Evolutionary conservation across 2,329 filamentous ascomycete species (phyloP), one percentile per base, ranked within the genome.

Genomic region (Trichoderma asperellum): DNA sequence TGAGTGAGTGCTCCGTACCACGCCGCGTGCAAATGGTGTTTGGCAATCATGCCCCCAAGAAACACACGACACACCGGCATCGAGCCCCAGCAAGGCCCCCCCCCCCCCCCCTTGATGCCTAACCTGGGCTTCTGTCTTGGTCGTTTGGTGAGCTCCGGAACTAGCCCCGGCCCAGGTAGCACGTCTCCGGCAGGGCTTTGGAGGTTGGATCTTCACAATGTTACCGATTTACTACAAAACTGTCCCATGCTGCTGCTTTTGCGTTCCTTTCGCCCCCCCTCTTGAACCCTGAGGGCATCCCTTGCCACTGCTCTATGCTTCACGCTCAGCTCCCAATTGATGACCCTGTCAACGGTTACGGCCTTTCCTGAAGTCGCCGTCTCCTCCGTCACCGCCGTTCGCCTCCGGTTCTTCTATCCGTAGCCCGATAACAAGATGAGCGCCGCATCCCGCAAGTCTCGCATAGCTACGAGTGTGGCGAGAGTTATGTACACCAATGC

Each of bases 401-500:
- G 34, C 60, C 40, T 34, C 53, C 60, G 58, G 60, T 47, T 43
- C 32, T 32, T 59, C 32, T 29, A 18, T 27, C 49, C 43, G 49
- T 59, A 57, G 32, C 55, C 62, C 55, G 35, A 47, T 35, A 66
- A 11, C 63, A 66, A 49, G 43, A 83, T 81, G 77, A 83, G 78
- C 73, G 82, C 82, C 61, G 80, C 81, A 16, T 83, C 82, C 55
- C 82, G 81, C 75, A 84, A 79, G 77, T 79, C 82, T 72, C 83
- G 82, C 71, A 81, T 84, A 73, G 76, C 81, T 53, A 78, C 80
- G 47, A 84, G 83, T 77, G 77, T 81, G 69, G 74, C 77, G 37
- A 77, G 77, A 70, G 82, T 89, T 71, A 86, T 88, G 81, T 86
- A 84, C 76, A 87, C 87, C 75, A 96, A 96, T 79, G 92, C 90